A percentile compares a stretch with the other conserved stretches of the same genome.
Conservation (phyloP, 1,284 basidiomycete species). For the Nidula niveotomentosa region DNA sequence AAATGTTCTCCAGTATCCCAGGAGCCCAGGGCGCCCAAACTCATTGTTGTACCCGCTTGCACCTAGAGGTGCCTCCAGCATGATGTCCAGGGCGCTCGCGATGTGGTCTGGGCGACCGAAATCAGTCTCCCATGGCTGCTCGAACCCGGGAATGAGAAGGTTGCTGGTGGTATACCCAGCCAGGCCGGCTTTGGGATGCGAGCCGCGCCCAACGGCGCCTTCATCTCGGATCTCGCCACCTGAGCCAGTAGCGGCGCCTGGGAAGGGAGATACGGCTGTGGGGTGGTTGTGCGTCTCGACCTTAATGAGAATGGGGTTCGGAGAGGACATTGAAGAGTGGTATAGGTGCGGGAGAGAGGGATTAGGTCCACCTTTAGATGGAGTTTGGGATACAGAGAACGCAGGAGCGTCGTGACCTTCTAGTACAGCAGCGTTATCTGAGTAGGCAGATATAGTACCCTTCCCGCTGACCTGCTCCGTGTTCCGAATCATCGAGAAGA, state of each 20-base stretch:
- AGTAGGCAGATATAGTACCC: slow-evolving; percentile 95
- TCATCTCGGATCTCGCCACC: slow-evolving; percentile 99
- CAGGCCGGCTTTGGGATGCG: slow-evolving; percentile 95
- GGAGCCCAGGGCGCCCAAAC: slow-evolving; percentile 89
- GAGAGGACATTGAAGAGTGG: slow-evolving; percentile 50
- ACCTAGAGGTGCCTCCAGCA: slow-evolving; percentile 95
- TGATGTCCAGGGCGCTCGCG: slow-evolving; percentile 93
- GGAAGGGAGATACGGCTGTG: slow-evolving; percentile 97
- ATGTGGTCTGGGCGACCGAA: slow-evolving; percentile 92
- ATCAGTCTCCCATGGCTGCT: slow-evolving; percentile 91
- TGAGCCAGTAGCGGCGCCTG: slow-evolving; percentile 96
- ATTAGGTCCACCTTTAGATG: slow-evolving; percentile 29
- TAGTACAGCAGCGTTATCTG: slow-evolving; percentile 97
- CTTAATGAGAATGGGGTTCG: slow-evolving; percentile 94
- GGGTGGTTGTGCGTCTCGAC: slow-evolving; percentile 99
- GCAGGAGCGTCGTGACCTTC: slow-evolving; percentile 78
- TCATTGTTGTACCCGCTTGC: slow-evolving; percentile 99
- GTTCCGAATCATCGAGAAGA: slow-evolving; percentile 98
- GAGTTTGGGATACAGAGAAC: slow-evolving; percentile 62
- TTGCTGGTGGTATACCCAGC: slow-evolving; percentile 96
- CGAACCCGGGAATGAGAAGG: slow-evolving; percentile 84
- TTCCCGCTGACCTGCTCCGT: slow-evolving; percentile 80
- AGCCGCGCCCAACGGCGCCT: slow-evolving; percentile 93
- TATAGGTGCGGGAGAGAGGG: slow-evolving; percentile 47
- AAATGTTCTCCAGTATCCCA: slow-evolving; percentile 91